Percentiles rank a stretch among this genome's conserved stretches.
These are phyloP conservation scores for Trypanosoma theileri DNA, from an alignment of 208 protist genomes.

Conservation along the genomic window DNA sequence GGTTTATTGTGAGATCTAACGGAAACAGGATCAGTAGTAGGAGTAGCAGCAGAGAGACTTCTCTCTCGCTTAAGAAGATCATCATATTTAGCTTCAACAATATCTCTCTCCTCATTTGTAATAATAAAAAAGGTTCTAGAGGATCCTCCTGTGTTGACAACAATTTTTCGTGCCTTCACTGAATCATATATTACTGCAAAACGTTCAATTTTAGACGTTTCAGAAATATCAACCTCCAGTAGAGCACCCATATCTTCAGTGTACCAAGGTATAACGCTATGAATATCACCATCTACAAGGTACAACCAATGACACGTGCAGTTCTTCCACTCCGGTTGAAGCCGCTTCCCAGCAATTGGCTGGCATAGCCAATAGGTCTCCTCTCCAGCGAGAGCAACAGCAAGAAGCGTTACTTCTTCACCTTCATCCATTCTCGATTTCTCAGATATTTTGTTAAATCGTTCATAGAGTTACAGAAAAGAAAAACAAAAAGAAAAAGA, in stretches of 20 bases:
- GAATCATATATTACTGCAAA: conserved; percentile 60
- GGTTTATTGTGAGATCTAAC: neutral
- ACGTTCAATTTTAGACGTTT: conserved; percentile 48
- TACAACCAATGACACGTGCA: conserved; percentile 76
- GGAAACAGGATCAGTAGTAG: conserved; percentile 6
- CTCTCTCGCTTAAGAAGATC: conserved; percentile 57
- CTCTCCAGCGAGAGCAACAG: conserved; percentile 75
- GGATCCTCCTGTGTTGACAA: conserved; percentile 18
- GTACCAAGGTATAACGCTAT: conserved; percentile 26
- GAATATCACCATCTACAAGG: conserved; percentile 52
- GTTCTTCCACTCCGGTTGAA: conserved; percentile 56
- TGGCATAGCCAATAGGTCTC: conserved; percentile 78
- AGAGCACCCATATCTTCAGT: conserved; percentile 31
- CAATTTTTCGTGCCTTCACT: conserved; percentile 53
- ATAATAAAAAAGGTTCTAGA: conserved; percentile 60
- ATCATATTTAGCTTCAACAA: conserved; percentile 61
- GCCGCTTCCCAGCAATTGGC: conserved; percentile 39
- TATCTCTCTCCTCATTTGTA: conserved; percentile 47
- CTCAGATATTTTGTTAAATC: neutral
- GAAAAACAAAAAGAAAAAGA: conserved; percentile 20
- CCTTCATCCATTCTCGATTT: conserved; percentile 9
- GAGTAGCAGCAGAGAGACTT: conserved; percentile 11
- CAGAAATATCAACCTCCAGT: conserved; percentile 52
- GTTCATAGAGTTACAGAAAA: neutral
- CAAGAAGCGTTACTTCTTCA: conserved; percentile 53